Conservation (phyloP, 1,139 yeast species). For the Zhuliangozyma parablackwelliae region DNA sequence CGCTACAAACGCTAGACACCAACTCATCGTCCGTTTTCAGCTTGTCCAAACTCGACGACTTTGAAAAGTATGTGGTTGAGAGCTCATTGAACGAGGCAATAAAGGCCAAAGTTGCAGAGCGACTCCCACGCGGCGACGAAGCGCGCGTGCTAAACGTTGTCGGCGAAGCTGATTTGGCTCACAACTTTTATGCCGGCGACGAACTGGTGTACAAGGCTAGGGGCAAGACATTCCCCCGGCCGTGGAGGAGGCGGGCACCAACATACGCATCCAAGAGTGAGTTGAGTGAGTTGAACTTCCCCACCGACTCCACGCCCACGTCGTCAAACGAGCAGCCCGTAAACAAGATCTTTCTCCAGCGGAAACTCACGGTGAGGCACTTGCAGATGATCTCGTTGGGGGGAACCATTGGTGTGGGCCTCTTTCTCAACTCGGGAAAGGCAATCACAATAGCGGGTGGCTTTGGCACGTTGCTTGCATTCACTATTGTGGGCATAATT, state of each 20-base stretch:
- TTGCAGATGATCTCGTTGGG: conserved; percentile 80
- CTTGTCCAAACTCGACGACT: conserved; percentile 36
- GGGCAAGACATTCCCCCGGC: conserved; percentile 1
- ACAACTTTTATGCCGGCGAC: conserved; percentile 24
- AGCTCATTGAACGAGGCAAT: conserved; percentile 34
- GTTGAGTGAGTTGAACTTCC: conserved; percentile 8
- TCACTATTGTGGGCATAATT: conserved; percentile 58
- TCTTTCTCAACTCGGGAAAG: conserved; percentile 72
- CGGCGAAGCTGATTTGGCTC: conserved; percentile 24
- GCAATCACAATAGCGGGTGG: conserved; percentile 81
- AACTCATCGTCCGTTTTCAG: conserved; percentile 26
- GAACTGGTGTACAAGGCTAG: conserved; percentile 8
- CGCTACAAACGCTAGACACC: conserved; percentile 20
- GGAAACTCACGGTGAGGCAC: conserved; percentile 66
- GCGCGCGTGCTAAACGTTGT: conserved; percentile 24
- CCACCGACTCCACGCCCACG: conserved; percentile 4
- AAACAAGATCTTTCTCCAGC: conserved; percentile 25
- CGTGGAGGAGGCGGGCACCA: conserved; percentile 9
- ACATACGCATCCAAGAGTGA: conserved; percentile 6
- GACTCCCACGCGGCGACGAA: conserved; percentile 6
- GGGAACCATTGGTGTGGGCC: conserved; percentile 81
- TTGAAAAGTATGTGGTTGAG: conserved; percentile 30
- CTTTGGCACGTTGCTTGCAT: conserved; percentile 72
- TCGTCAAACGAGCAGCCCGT: conserved; percentile 5
- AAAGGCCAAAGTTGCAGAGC: conserved; percentile 14